Percentiles rank a stretch among this genome's conserved stretches.
These are phyloP conservation scores for Phyllachora maydis DNA, from an alignment of 2,329 filamentous ascomycete genomes.

Conservation along the genomic window DNA sequence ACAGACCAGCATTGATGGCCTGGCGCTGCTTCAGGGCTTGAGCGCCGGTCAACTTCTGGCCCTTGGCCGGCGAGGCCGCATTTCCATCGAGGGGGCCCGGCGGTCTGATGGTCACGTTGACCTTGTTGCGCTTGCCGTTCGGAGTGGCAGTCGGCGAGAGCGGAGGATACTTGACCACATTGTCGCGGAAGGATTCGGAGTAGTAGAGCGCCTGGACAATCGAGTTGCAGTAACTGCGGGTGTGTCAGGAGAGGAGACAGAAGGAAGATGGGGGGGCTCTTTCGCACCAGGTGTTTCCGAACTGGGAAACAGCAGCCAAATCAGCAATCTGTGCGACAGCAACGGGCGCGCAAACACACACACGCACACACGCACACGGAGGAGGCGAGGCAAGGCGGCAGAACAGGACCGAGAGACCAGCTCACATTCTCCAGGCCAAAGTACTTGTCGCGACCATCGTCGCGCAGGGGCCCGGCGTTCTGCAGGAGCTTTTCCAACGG, in stretches of 20 bases:
- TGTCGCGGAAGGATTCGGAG: slow-evolving; percentile 80
- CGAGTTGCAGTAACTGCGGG: slow-evolving; percentile 80
- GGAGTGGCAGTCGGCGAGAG: slow-evolving; percentile 49
- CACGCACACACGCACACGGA: too few species aligned
- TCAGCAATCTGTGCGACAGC: slow-evolving; percentile 12
- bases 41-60: slow-evolving; percentile 29
- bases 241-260: background rate
- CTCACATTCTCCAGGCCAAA: slow-evolving; percentile 95
- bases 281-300: slow-evolving; percentile 94
- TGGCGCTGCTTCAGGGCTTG: slow-evolving; percentile 36
- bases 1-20: slow-evolving; percentile 29
- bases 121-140: slow-evolving; percentile 31
- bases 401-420: slow-evolving; percentile 7
- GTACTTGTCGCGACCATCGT: slow-evolving; percentile 92
- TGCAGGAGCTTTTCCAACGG: slow-evolving; percentile 57
- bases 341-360: too few species aligned
- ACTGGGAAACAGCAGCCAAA: slow-evolving; percentile 28
- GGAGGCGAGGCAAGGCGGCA: background rate
- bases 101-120: slow-evolving; percentile 40
- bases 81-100: slow-evolving; percentile 27
- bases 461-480: slow-evolving; percentile 59
- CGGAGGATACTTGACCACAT: slow-evolving; percentile 78
- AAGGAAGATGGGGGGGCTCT: slow-evolving; percentile 3
- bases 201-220: slow-evolving; percentile 96
- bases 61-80: slow-evolving; percentile 16